Evolutionary conservation across 2,329 filamentous ascomycete genomes (phyloP).

Genomic region (Lasiodiplodia hormozganensis): DNA sequence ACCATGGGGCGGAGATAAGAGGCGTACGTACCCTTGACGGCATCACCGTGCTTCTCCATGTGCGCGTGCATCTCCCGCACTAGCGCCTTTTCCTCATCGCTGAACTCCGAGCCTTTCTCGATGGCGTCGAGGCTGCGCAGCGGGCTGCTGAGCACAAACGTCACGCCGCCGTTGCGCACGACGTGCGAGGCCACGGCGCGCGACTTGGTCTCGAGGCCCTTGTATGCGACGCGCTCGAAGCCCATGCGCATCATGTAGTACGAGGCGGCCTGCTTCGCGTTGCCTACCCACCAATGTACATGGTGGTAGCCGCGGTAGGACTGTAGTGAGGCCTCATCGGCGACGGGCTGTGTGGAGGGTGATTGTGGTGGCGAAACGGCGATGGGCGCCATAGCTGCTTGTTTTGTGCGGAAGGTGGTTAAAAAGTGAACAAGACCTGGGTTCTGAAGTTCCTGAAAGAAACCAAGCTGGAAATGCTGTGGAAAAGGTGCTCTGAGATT

Average conservation of each 20-base stretch:
- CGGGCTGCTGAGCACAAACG: slow-evolving; percentile 85
- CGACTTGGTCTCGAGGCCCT: slow-evolving; percentile 86
- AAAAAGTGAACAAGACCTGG: neutral
- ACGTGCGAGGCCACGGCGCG: slow-evolving; percentile 84
- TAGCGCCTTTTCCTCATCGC: slow-evolving; percentile 65
- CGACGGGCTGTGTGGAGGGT: slow-evolving; percentile 3
- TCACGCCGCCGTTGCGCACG: slow-evolving; percentile 75
- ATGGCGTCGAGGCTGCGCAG: slow-evolving; percentile 60
- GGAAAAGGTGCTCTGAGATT: neutral
- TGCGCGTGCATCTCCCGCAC: slow-evolving; percentile 81
- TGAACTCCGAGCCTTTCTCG: slow-evolving; percentile 35
- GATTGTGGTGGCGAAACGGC: slow-evolving; percentile 19
- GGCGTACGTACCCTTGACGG: slow-evolving; percentile 68
- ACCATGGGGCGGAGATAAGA: neutral
- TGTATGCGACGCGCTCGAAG: slow-evolving; percentile 82
- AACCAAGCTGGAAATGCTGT: neutral
- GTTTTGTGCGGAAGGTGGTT: neutral
- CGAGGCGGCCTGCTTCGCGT: slow-evolving; percentile 91
- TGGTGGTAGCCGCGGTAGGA: slow-evolving; percentile 86
- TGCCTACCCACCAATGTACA: slow-evolving; percentile 95
- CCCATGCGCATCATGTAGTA: slow-evolving; percentile 91
- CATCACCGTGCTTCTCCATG: slow-evolving; percentile 87
- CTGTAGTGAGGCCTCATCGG: slow-evolving; percentile 12
- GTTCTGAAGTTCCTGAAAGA: neutral
- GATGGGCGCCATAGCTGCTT: slow-evolving; percentile 21